Conservation (phyloP, 257 asterid genomes). For the Solanum bulbocastanum region DNA sequence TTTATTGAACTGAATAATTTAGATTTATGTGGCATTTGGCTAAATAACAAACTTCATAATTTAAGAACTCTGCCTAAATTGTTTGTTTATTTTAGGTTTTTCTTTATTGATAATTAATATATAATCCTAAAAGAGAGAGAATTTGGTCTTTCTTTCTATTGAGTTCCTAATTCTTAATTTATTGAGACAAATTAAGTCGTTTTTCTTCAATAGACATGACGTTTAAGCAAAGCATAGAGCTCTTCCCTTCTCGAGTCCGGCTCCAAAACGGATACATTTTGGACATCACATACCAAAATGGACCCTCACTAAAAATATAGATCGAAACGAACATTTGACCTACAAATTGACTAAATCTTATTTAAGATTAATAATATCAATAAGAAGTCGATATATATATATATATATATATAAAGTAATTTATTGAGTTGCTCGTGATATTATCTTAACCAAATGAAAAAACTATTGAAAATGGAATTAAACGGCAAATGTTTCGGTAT, state of each 20-base stretch:
- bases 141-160: background rate
- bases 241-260: background rate
- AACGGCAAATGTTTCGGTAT: background rate
- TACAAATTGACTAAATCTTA: background rate
- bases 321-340: background rate
- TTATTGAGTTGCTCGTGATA: too few relatives aligned
- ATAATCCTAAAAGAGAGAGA: background rate
- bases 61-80: background rate
- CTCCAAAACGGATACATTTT: too few relatives aligned
- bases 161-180: background rate
- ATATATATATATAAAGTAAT: too few relatives aligned
- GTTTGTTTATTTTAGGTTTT: background rate
- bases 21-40: background rate
- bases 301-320: background rate
- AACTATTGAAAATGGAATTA: background rate
- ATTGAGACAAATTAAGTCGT: background rate
- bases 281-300: too few relatives aligned
- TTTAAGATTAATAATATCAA: too few relatives aligned
- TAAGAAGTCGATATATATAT: background rate
- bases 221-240: background rate
- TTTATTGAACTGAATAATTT: background rate
- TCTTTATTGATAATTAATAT: background rate
- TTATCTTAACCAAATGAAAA: background rate
- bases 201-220: background rate
- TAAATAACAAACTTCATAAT: background rate